Evolutionary conservation across 257 asterid species (phyloP).

Genomic region (Nicotiana paniculata): DNA sequence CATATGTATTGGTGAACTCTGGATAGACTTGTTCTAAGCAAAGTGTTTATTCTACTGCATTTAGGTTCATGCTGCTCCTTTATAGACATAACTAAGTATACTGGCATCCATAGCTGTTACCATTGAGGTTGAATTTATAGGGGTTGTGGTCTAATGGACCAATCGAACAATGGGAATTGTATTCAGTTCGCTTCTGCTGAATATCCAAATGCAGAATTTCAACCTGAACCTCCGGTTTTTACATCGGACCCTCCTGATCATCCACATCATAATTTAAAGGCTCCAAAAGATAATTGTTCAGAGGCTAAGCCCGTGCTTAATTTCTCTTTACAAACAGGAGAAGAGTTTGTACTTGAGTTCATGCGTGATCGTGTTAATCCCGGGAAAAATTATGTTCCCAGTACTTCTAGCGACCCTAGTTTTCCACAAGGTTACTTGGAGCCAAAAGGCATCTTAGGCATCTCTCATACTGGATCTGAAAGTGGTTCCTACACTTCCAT

Average conservation of each 20-base stretch:
- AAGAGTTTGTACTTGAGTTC: constrained; percentile 85
- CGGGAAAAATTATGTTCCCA: constrained; percentile 43
- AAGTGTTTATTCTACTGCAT: constrained; percentile 22
- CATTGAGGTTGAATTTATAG: constrained; percentile 19
- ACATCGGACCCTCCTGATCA: constrained; percentile 37
- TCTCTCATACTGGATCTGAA: constrained; percentile 47
- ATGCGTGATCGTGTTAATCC: constrained; percentile 77
- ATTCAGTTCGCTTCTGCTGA: constrained; percentile 32
- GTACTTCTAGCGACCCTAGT: constrained; percentile 49
- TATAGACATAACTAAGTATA: constrained; percentile 23
- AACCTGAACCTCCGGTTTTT: constrained; percentile 39
- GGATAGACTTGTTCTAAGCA: constrained; percentile 28
- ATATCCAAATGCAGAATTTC: constrained; percentile 33
- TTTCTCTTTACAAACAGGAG: constrained; percentile 93
- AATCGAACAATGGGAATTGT: constrained; percentile 30
- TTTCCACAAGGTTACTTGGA: constrained; percentile 52
- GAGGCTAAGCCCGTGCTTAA: constrained; percentile 67
- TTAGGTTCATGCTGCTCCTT: constrained; percentile 31
- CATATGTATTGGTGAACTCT: constrained; percentile 22
- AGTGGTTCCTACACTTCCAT: constrained; percentile 56
- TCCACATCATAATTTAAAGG: constrained; percentile 28
- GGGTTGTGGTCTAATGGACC: constrained; percentile 43
- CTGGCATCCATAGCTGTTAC: constrained; percentile 27
- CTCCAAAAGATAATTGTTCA: constrained; percentile 33
- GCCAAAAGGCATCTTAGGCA: constrained; percentile 51